Evolutionary conservation across 1,284 basidiomycete species (phyloP).

Genomic region (Fistulinella cinereoalba): DNA sequence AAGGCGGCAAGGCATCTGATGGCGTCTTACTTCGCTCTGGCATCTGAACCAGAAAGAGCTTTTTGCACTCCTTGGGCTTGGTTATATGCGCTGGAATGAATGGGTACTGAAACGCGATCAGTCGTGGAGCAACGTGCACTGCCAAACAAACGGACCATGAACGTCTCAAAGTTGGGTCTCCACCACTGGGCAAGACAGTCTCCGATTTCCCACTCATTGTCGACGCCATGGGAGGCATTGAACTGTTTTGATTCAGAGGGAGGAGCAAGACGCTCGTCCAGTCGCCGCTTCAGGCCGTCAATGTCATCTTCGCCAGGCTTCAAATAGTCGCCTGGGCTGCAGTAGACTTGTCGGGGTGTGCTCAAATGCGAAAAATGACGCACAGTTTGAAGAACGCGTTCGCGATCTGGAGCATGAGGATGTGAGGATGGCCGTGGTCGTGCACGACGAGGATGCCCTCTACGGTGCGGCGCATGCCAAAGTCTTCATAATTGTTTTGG

Average conservation of each 20-base stretch:
- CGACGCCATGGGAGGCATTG: conserved; percentile 67
- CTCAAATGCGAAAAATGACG: conserved; percentile 27
- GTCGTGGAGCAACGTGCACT: background rate
- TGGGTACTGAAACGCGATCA: conserved; percentile 68
- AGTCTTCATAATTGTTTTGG: conserved; percentile 96
- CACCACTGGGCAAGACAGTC: conserved; percentile 97
- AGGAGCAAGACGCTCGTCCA: conserved; percentile 88
- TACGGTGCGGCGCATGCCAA: conserved; percentile 90
- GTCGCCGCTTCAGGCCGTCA: conserved; percentile 81
- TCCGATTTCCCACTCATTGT: conserved; percentile 93
- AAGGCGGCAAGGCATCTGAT: background rate
- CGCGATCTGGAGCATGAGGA: conserved; percentile 96
- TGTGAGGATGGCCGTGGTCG: conserved; percentile 91
- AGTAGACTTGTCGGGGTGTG: background rate
- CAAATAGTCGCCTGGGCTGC: conserved; percentile 95
- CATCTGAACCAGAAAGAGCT: conserved; percentile 93
- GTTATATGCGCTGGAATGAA: conserved; percentile 96
- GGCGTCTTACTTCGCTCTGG: conserved; percentile 78
- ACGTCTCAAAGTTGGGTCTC: conserved; percentile 96
- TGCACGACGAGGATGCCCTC: conserved; percentile 97
- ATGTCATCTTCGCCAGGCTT: conserved; percentile 94
- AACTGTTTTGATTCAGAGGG: conserved; percentile 63
- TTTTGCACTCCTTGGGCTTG: conserved; percentile 98
- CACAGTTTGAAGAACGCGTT: conserved; percentile 99
- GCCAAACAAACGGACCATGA: conserved; percentile 72